Conservation (phyloP, 139 green algal species). For the Zygnema circumcarinatum region DNA sequence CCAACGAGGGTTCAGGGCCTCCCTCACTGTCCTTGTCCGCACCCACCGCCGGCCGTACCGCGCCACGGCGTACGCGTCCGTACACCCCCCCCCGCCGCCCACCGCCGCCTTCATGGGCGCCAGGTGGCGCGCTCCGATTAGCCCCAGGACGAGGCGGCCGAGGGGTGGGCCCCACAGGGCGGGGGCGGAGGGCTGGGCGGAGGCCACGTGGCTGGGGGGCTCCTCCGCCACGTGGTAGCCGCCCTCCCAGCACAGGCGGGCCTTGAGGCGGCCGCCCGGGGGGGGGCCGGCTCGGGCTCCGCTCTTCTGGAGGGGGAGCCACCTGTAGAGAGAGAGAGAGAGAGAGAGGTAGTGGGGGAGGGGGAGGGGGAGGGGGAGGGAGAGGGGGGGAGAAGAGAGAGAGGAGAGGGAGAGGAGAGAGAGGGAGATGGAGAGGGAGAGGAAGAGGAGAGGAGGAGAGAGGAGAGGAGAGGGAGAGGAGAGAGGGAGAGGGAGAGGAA, state of each 20-base stretch:
- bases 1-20: slow-evolving; percentile 37
- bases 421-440: too few relatives aligned
- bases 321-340: too few relatives aligned
- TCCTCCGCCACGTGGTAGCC: slow-evolving; percentile 26
- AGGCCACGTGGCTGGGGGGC: not conserved
- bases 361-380: not conserved
- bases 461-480: too few relatives aligned
- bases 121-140: not conserved
- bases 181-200: not conserved
- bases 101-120: not conserved
- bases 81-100: not conserved
- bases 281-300: not conserved
- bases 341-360: too few relatives aligned
- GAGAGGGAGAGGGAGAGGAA: too few relatives aligned
- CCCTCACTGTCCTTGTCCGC: slow-evolving; percentile 35
- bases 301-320: not conserved
- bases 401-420: too few relatives aligned
- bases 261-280: not conserved
- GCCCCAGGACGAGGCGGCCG: not conserved
- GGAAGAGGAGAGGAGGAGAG: too few relatives aligned
- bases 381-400: not conserved
- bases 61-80: slow-evolving; percentile 41
- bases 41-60: slow-evolving; percentile 51
- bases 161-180: not conserved
- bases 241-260: not conserved